Evolutionary conservation across 202 grass and related monocot species (phyloP).

Genomic region (Miscanthus sacchariflorus): DNA sequence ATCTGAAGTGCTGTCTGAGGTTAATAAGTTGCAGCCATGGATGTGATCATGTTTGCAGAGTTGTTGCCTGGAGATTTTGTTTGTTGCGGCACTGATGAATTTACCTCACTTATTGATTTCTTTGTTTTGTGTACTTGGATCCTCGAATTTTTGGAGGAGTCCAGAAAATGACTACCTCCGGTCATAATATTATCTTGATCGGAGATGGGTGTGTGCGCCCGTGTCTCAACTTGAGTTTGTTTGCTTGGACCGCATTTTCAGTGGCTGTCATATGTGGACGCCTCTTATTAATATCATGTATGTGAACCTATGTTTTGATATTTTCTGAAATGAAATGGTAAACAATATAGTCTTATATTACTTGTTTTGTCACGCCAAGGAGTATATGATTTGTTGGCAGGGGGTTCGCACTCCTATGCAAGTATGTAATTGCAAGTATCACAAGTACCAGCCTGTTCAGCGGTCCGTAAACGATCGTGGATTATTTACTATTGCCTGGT

Average conservation of each 20-base stretch:
- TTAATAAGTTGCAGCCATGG: slow-evolving; percentile 72
- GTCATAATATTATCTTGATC: slow-evolving; percentile 78
- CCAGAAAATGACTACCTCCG: slow-evolving; percentile 50
- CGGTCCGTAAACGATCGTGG: too few species aligned
- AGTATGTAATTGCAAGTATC: not conserved
- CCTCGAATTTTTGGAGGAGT: slow-evolving; percentile 69
- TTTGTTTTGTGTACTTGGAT: slow-evolving; percentile 56
- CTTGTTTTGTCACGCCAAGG: slow-evolving; percentile 6
- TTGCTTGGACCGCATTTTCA: slow-evolving; percentile 51
- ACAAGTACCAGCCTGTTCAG: not conserved
- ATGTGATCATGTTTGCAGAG: slow-evolving; percentile 51
- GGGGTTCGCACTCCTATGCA: not conserved
- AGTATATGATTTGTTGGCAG: slow-evolving; percentile 20
- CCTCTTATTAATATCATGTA: slow-evolving; percentile 49
- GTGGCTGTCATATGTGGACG: slow-evolving; percentile 43
- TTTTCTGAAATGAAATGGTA: slow-evolving; percentile 38
- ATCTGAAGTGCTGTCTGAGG: slow-evolving; percentile 71
- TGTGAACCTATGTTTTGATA: slow-evolving; percentile 50
- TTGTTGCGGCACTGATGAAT: slow-evolving; percentile 46
- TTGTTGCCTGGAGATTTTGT: slow-evolving; percentile 66
- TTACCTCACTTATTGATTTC: slow-evolving; percentile 46
- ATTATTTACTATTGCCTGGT: too few species aligned
- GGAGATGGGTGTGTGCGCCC: slow-evolving; percentile 47
- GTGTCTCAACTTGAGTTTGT: slow-evolving; percentile 37
- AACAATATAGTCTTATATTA: slow-evolving; percentile 39